A percentile compares a stretch with the other conserved stretches of the same genome.
These are phyloP conservation scores for Diaporthe citrichinensis DNA, from an alignment of 2,329 filamentous ascomycete genomes.

Conservation along the genomic window DNA sequence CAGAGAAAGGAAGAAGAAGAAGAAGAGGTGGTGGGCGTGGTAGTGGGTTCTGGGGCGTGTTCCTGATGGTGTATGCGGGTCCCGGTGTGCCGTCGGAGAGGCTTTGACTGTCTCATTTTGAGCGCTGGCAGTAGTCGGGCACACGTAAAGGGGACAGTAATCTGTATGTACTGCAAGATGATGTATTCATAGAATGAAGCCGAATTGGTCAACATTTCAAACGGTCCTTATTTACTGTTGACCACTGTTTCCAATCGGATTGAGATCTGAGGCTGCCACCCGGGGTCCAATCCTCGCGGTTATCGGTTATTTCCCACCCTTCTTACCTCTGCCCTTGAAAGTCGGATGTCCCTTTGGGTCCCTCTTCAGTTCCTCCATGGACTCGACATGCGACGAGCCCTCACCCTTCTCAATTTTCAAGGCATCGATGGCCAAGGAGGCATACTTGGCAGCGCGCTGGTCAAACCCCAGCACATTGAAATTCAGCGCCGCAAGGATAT, in stretches of 20 bases:
- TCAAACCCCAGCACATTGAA: conserved; percentile 54
- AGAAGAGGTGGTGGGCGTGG: background rate
- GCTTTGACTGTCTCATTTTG: background rate
- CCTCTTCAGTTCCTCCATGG: conserved; percentile 52
- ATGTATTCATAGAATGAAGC: background rate
- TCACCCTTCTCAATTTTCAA: conserved; percentile 51
- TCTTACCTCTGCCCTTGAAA: background rate
- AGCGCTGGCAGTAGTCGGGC: background rate
- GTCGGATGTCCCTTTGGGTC: conserved; percentile 49
- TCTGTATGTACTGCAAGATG: background rate
- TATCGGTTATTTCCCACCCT: background rate
- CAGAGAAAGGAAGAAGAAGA: no score
- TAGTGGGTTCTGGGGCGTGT: background rate
- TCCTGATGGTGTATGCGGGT: background rate
- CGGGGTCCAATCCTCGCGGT: fast-evolving
- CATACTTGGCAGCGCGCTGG: conserved; percentile 50
- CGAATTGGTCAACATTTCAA: background rate
- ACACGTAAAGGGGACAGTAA: background rate
- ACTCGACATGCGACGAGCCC: conserved; percentile 46
- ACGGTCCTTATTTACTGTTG: background rate
- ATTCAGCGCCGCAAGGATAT: conserved; percentile 56
- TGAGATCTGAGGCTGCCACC: no score
- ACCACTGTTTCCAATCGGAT: fast-evolving
- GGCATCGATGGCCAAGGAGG: conserved; percentile 50
- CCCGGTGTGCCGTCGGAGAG: background rate